Base-by-base conservation (phyloP, 179 eudicot genomes). In the Carnegiea gigantea region DNA sequence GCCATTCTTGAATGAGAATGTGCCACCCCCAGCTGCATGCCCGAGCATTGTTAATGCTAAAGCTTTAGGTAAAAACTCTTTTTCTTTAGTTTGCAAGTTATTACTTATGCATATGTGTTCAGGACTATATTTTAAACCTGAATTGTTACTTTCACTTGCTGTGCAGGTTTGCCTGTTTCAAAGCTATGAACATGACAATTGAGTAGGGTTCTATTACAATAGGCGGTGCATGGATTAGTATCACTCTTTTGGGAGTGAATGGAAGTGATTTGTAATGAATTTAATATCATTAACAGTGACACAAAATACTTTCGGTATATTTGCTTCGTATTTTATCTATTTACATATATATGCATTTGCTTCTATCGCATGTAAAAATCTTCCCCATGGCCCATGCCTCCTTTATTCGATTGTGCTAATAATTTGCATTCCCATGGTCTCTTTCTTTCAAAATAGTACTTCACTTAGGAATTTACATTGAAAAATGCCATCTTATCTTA, bases 21-120 rank as follows among this genome's bases (percentile, higher is more conserved):
- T 90, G 73, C 80, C 90, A 23, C 99, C 98, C 49, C 99, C 98
- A 3, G 86, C 95, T 68, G 99, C 99, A 73, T 88, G 90, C 87
- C 98, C 99, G 0, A 95, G 99, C 95, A 94, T 95, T 82, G 97
- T 94, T 81, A 95, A 95, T 77, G 86, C 93, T 26, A 95, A 95
- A 83, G 89, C 95, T 79, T 78, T 95, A 78, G 92, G 97, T 92
- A 90, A 81, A 5, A 10, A 36, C 38, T 70, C 28, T 72, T 11
- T 30, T 10, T 51, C 17, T 51, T 51, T 10, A 10, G 2, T 51
- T 57, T 72, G 23, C 14, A 15, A 71, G 53, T 30, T 67, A 21
- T 40, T 4, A 70, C 4, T 30, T 33, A 10, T 67, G 40, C 40
- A 70, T 33, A 30, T 44, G 14, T 26, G 36, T 26, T 74, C 20